Evolutionary conservation across 1,284 basidiomycete genomes (phyloP), one percentile per base, ranked within the genome.

Genomic region (Irpex sp.): DNA sequence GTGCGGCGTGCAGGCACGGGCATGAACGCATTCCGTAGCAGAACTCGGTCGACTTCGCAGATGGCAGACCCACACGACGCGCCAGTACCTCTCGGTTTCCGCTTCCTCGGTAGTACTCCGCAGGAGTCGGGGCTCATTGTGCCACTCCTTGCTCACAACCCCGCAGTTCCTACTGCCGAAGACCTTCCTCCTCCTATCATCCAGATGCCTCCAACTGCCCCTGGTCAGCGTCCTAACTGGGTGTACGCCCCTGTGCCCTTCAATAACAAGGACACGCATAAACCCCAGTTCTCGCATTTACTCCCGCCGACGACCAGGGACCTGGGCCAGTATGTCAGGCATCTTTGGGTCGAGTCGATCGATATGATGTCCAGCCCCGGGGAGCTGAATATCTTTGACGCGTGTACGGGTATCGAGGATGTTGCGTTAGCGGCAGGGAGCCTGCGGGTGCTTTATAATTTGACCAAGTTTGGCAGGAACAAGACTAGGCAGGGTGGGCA

Each of bases 311-410:
- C 65, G 6, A 56, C 54, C 9, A 13, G 13, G 7, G 56, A 65
- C 31, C 66, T 68, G 62, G 69, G 69, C 6, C 60, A 57, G 17
- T 62, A 67, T 19, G 71, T 72, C 26, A 69, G 68, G 38, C 68
- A 69, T 59, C 66, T 73, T 6, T 73, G 72, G 72, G 62, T 67
- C 11, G 70, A 73, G 62, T 69, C 66, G 62, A 64, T 66, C 49
- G 68, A 69, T 44, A 65, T 71, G 40, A 37, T 64, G 31, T 63
- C 65, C 8, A 61, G 67, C 3, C 59, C 68, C 1, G 67, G 64
- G 26, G 70, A 72, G 55, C 65, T 67, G 26, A 66, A 66, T 31
- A 21, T 72, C 34, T 66, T 73, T 56, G 65, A 61, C 21, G 60
- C 65, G 4, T 72, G 68, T 58, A 67, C 67, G 19, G 65, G 68